A percentile compares a stretch with the other conserved stretches of the same genome.
phyloP scores from a whole-genome alignment of 352 stramenopile species.

The Pythium myriotylum region DNA sequence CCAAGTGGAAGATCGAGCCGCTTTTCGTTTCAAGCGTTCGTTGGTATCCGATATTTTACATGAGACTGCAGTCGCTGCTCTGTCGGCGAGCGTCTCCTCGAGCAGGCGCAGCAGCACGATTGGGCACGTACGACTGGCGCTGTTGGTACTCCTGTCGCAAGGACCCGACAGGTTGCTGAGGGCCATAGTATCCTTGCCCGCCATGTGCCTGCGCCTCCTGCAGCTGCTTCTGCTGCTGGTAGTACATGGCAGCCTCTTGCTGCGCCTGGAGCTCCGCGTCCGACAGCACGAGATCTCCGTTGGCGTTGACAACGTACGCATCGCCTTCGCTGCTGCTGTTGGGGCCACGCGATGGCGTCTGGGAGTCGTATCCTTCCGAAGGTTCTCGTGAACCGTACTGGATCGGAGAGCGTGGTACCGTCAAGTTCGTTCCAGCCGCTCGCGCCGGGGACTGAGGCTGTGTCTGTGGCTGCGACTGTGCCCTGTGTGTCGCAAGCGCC shows the following conservation, averaged over 20 bases:
- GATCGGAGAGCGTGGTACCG: slow-evolving; percentile 10
- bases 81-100: slow-evolving; percentile 14
- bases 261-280: slow-evolving; percentile 73
- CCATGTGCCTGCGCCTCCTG: slow-evolving; percentile 15
- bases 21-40: background rate
- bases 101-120: slow-evolving; percentile 16
- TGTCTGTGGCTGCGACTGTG: slow-evolving; percentile 3
- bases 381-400: slow-evolving; percentile 6
- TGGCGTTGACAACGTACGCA: slow-evolving; percentile 40
- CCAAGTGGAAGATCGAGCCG: slow-evolving; percentile 18
- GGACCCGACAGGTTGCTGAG: slow-evolving; percentile 2
- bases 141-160: slow-evolving; percentile 51
- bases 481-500: slow-evolving; percentile 14
- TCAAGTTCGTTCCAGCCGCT: background rate
- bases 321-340: slow-evolving; percentile 42
- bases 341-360: slow-evolving; percentile 24
- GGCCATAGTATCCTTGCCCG: slow-evolving; percentile 1
- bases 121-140: slow-evolving; percentile 31
- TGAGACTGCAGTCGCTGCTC: slow-evolving; percentile 49
- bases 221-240: slow-evolving; percentile 66
- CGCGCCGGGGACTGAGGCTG: background rate
- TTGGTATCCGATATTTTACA: slow-evolving; percentile 31
- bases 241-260: slow-evolving; percentile 53
- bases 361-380: slow-evolving; percentile 22
- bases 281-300: slow-evolving; percentile 63